A percentile compares a stretch with the other conserved stretches of the same genome.
phyloP scores from a whole-genome alignment of 106 monocot species.

The Phalaenopsis aphrodite region DNA sequence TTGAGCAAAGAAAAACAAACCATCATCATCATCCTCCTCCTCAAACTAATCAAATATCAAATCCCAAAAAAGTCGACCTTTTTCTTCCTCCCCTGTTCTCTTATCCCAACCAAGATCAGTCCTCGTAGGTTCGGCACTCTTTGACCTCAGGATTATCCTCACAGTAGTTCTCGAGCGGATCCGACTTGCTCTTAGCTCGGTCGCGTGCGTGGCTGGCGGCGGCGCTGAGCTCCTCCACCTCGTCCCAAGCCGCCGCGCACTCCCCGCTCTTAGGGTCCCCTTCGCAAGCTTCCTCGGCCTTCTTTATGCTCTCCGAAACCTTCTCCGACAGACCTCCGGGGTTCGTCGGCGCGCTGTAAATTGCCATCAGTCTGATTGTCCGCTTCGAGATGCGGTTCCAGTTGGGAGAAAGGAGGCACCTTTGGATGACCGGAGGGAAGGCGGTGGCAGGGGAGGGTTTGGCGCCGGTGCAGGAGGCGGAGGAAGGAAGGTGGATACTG shows the following conservation, averaged over 20 bases:
- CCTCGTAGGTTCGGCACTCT: conserved; percentile 95
- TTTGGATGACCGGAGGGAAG: neutral
- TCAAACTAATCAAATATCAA: too few species aligned
- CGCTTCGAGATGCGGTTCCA: neutral
- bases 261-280: conserved; percentile 54
- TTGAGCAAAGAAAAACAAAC: too few species aligned
- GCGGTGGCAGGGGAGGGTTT: conserved; percentile 5
- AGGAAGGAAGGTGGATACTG: conserved; percentile 21
- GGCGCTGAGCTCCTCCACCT: conserved; percentile 96
- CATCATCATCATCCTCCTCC: too few species aligned
- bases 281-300: conserved; percentile 65
- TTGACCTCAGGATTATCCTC: conserved; percentile 91
- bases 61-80: neutral
- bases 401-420: neutral
- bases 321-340: conserved; percentile 58
- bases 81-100: neutral
- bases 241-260: conserved; percentile 95
- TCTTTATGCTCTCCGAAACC: conserved; percentile 75
- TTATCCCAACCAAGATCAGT: conserved; percentile 13
- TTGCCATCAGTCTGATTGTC: neutral
- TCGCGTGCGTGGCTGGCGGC: conserved; percentile 89
- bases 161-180: conserved; percentile 89
- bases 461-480: neutral
- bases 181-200: conserved; percentile 55
- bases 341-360: conserved; percentile 38